phyloP scores from a whole-genome alignment of 768 basidiomycete species.

The Auricularia sp. region DNA sequence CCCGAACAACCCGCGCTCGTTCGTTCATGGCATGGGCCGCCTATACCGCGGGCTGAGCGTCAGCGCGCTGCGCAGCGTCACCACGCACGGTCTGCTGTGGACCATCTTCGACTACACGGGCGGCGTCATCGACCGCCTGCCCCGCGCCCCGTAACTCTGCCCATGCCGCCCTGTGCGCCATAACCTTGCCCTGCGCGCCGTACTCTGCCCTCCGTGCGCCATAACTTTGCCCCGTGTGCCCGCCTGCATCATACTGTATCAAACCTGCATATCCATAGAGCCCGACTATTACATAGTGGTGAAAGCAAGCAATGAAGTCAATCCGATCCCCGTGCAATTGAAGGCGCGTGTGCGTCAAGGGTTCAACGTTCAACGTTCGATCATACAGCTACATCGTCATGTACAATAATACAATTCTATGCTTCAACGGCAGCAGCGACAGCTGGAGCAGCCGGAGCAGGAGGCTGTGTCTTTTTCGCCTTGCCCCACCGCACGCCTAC shows the following conservation, averaged over 20 bases:
- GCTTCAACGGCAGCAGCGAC: neutral
- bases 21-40: slow-evolving; percentile 50
- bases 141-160: slow-evolving; percentile 11
- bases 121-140: slow-evolving; percentile 59
- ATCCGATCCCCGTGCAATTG: too few species aligned
- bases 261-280: too few species aligned
- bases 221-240: too few species aligned
- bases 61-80: slow-evolving; percentile 83
- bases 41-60: slow-evolving; percentile 93
- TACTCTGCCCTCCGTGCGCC: too few species aligned
- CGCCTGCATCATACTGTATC: too few species aligned
- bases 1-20: slow-evolving; percentile 49
- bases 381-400: neutral
- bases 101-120: slow-evolving; percentile 81
- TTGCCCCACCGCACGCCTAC: slow-evolving; percentile 85
- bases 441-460: slow-evolving; percentile 12
- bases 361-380: too few species aligned
- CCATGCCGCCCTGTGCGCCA: too few species aligned
- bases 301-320: too few species aligned
- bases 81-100: slow-evolving; percentile 90
- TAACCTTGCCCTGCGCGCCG: too few species aligned
- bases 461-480: slow-evolving; percentile 35
- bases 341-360: too few species aligned
- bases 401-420: neutral
- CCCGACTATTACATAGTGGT: too few species aligned